Evolutionary conservation across 768 basidiomycete genomes (phyloP).

Genomic region (Epithele typhae): DNA sequence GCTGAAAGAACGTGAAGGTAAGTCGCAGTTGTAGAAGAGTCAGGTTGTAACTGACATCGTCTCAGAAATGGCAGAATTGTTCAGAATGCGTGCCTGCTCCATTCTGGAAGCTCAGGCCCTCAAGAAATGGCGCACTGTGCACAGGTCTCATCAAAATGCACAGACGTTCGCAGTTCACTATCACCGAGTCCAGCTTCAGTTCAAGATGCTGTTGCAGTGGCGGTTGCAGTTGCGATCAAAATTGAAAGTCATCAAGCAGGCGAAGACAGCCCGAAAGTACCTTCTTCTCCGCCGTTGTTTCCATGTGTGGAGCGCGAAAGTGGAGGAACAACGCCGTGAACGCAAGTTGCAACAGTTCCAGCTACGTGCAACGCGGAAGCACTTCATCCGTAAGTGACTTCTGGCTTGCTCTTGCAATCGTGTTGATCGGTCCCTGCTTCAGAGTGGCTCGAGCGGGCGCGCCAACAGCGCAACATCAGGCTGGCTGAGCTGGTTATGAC

Average conservation of each 20-base stretch:
- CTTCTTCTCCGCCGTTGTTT: slow-evolving; percentile 46
- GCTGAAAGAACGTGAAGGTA: slow-evolving; percentile 45
- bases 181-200: slow-evolving; percentile 37
- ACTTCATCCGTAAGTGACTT: slow-evolving; percentile 33
- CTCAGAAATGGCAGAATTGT: slow-evolving; percentile 47
- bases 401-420: too few relatives aligned
- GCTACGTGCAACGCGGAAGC: slow-evolving; percentile 29
- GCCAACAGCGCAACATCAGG: slow-evolving; percentile 34
- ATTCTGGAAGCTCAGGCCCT: slow-evolving; percentile 33
- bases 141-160: slow-evolving; percentile 43
- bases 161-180: slow-evolving; percentile 45
- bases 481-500: slow-evolving; percentile 41
- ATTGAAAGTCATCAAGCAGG: slow-evolving; percentile 47
- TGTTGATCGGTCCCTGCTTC: too few relatives aligned
- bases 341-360: slow-evolving; percentile 42
- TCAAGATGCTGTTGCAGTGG: slow-evolving; percentile 48
- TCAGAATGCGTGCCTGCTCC: slow-evolving; percentile 42
- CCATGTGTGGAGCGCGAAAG: slow-evolving; percentile 43
- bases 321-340: slow-evolving; percentile 41
- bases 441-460: slow-evolving; percentile 48
- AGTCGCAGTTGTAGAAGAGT: slow-evolving; percentile 1
- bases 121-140: slow-evolving; percentile 41
- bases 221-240: slow-evolving; percentile 47
- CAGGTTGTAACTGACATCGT: not conserved
- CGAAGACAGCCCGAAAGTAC: slow-evolving; percentile 48